Conservation (phyloP, 306 rosid genomes). For the Pachyrhizus erosus region DNA sequence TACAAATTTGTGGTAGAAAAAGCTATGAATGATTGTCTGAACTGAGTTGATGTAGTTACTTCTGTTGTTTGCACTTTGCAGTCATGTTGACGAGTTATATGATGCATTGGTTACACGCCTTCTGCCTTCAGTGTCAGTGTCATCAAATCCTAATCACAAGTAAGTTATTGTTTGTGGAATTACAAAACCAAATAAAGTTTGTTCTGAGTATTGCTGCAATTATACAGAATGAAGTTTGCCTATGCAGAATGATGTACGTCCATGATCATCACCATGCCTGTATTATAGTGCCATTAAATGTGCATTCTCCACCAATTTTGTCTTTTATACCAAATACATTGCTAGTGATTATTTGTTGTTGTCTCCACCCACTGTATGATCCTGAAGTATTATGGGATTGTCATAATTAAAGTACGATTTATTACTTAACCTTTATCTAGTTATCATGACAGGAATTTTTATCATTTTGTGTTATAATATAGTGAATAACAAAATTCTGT, state of each 20-base stretch:
- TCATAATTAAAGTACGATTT: not conserved
- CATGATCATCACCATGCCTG: conserved; percentile 11
- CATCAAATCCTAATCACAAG: conserved; percentile 68
- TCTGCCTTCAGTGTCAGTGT: conserved; percentile 54
- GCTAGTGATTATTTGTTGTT: not conserved
- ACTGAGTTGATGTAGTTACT: conserved; percentile 15
- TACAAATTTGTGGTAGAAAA: not conserved
- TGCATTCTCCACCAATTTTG: not conserved
- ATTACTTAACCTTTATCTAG: conserved; percentile 6
- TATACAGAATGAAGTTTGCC: conserved; percentile 4
- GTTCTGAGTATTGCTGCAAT: conserved; percentile 22
- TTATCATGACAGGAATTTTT: conserved; percentile 1
- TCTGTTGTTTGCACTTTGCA: conserved; percentile 50
- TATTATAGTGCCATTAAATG: not conserved
- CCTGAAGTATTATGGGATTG: conserved; percentile 15
- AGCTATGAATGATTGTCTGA: conserved; percentile 9
- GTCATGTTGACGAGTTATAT: conserved; percentile 68
- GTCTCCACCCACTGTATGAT: not conserved
- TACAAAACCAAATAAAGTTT: conserved; percentile 23
- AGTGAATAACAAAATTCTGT: not conserved
- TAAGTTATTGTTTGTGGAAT: conserved; percentile 52
- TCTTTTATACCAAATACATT: conserved; percentile 21
- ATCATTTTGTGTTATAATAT: not conserved
- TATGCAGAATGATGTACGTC: conserved; percentile 17
- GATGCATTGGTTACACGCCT: conserved; percentile 77